Conservation (phyloP, 2,329 filamentous ascomycete genomes). For the Monilinia fructigena region DNA sequence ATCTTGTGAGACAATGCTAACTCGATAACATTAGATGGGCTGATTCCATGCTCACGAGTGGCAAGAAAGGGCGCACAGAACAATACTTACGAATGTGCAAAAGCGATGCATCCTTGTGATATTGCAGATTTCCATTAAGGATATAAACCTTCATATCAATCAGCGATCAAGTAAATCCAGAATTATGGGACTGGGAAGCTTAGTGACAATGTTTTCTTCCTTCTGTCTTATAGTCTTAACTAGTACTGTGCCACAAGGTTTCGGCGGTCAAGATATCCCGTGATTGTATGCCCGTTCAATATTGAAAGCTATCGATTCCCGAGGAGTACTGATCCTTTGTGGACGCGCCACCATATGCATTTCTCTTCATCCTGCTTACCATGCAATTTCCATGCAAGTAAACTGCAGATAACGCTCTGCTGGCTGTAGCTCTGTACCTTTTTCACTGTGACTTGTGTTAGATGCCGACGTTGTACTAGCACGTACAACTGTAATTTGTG, state of each 20-base stretch:
- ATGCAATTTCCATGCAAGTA: constrained; percentile 11
- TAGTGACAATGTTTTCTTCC: neutral
- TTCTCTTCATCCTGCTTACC: neutral
- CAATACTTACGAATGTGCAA: neutral
- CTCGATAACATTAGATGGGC: constrained; percentile 1
- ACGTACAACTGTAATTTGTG: neutral
- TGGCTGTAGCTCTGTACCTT: neutral
- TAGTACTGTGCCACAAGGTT: neutral
- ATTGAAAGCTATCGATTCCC: neutral
- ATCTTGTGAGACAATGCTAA: neutral
- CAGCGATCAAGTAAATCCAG: neutral
- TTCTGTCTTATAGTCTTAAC: constrained; percentile 1
- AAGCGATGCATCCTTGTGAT: neutral
- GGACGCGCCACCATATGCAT: neutral
- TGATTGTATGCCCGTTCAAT: neutral
- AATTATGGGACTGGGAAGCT: neutral
- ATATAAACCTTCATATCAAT: neutral
- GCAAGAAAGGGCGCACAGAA: neutral
- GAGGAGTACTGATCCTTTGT: neutral
- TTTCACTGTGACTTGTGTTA: neutral
- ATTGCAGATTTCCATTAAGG: neutral
- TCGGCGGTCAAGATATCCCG: neutral
- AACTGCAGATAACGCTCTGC: constrained; percentile 14
- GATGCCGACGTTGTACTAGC: neutral
- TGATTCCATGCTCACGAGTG: constrained; percentile 1